phyloP scores from a whole-genome alignment of 1,284 basidiomycete genomes.

The Sporisorium graminicola region DNA sequence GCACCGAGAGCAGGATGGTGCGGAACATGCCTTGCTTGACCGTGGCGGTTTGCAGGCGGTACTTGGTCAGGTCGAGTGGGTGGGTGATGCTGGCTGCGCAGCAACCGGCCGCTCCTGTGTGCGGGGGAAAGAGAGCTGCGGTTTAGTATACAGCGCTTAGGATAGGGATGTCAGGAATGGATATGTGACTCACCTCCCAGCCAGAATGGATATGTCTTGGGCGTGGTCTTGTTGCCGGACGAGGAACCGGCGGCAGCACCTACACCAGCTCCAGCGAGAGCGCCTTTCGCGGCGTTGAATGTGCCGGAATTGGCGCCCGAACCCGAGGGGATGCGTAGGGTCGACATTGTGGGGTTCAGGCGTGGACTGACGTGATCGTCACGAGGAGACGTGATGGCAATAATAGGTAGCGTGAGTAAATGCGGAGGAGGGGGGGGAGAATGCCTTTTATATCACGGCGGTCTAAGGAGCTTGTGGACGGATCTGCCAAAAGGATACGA shows the following conservation, averaged over 20 bases:
- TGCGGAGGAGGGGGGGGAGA: too few species aligned
- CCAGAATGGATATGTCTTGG: conserved; percentile 64
- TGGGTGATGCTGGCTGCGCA: conserved; percentile 65
- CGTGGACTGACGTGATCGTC: not conserved
- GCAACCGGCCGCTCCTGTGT: conserved; percentile 45
- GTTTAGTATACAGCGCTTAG: not conserved
- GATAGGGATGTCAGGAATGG: not conserved
- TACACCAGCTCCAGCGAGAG: conserved; percentile 41
- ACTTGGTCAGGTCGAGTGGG: conserved; percentile 69
- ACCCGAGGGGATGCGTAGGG: conserved; percentile 29
- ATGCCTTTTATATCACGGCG: too few species aligned
- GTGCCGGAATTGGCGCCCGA: conserved; percentile 39
- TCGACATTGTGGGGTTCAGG: conserved; percentile 16
- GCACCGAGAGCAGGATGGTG: conserved; percentile 50
- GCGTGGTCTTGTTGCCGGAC: conserved; percentile 26
- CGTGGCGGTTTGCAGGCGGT: conserved; percentile 69
- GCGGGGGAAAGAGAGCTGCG: not conserved
- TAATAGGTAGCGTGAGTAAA: too few species aligned
- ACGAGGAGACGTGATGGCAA: too few species aligned
- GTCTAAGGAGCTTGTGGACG: too few species aligned
- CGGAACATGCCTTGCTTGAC: conserved; percentile 54
- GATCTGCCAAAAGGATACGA: too few species aligned
- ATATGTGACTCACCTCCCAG: conserved; percentile 59
- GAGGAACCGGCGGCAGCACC: conserved; percentile 32
- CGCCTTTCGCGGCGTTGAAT: conserved; percentile 48